Evolutionary conservation across 2,329 filamentous ascomycete genomes (phyloP), one percentile per base, ranked within the genome.

Genomic region (Arthrobotrys conoides): DNA sequence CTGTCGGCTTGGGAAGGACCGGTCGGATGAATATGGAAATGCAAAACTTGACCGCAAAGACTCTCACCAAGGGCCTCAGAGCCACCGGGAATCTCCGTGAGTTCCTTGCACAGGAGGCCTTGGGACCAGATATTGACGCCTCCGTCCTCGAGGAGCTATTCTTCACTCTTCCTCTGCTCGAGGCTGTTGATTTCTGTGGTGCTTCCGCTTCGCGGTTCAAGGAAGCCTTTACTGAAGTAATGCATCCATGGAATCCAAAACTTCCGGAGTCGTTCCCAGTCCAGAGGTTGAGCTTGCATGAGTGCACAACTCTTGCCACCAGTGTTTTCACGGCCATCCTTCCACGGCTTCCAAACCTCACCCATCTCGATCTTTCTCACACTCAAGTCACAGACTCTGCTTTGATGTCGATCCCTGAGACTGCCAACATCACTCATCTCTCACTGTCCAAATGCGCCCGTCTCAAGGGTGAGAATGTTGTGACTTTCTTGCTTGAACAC

Each of bases 361-460:
- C 92, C 0, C 92, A 94, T 83, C 88, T 96, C 44, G 93, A 96
- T 82, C 87, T 94, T n/a, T 89, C 91, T 9, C 91, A 92, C 81
- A 94, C 92, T 0, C 89, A 91, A 81, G 89, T 96, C 81, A 94
- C 90, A 38, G 89, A 93, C 83, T 86, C 87, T 24, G 92, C 92
- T 3, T 87, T 96, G 16, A 86, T 88, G 81, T 89, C 89, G 20
- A 92, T 95, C 80, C 92, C 92, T 0, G 83, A 87, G n/a, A 90
- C 90, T 3, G 92, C 93, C 10, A 87, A 86, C 80, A 88, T 95
- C 80, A 94, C 91, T 0, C 93, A 96, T 83, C 86, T 96, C 68
- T 94, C 93, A 82, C 85, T 96, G 57, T 90, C 91, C 80, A 93
- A 92, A 84, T 95, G 93, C 86, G 90, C 89, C 66, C 87, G 89